Base-by-base conservation (phyloP, 192 early-diverging fungal species). In the Coemansia sp. region DNA sequence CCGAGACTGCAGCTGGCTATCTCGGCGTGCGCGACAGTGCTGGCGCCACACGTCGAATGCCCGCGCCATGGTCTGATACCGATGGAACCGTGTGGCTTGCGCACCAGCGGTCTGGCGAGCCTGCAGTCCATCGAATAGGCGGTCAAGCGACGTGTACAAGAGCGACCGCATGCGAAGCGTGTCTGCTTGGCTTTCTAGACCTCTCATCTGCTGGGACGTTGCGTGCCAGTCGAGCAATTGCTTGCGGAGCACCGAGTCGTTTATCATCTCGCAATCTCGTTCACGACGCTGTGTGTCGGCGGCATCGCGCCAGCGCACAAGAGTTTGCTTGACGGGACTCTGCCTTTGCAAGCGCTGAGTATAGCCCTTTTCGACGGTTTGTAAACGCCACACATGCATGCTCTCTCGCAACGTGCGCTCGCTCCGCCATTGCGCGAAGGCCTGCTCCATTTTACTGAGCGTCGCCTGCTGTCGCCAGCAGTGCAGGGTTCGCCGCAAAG, bases 1-100 rank as follows among this genome's bases (percentile, higher is more conserved):
- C 0, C 72, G 64, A 8, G 62, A 60, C 54, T 75, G 78, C 14
- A 71, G 62, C 39, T 69, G 41, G n/a, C 60, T 60, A 27, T 60
- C 41, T 10, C 65, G 60, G 14, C 41, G 73, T 12, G 14, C 31
- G 6, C 62, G 60, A 4, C 15, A n/a, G 15, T 17, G 38, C 17
- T 54, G 31, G 0, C 64, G 20, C 74, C 57, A 58, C 12, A 10
- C 4, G 4, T 22, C 45, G 39, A 41, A 60, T 12, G 59, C 58
- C 7, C 27, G 22, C 3, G 15, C 4, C 54, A 54, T n/a, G 17
- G 17, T 27, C 22, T 32, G 40, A 57, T 32, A 58, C 4, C 19
- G 32, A 27, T 22, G n/a, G 36, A 59, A 70, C n/a, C 60, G 39
- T 11, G 43, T 35, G 6, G 67, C 67, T 7, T 12, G 10, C 8